Conservation (phyloP, 78 protist genomes). For the Paulinella micropora region DNA sequence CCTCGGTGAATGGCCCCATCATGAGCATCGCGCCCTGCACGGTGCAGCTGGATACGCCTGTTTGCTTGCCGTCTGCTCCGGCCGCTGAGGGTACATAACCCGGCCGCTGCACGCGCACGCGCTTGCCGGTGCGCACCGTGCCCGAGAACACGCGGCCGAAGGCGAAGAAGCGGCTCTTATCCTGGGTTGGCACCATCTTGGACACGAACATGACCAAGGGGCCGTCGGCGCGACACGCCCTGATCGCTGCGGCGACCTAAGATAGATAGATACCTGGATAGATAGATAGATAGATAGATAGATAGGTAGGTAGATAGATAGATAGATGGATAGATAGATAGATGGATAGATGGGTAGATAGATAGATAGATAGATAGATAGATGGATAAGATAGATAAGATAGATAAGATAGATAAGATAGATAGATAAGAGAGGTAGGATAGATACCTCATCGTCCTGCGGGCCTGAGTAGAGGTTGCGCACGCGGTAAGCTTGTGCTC, state of each 20-base stretch:
- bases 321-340: no score
- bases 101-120: constrained; percentile 88
- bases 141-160: constrained; percentile 99
- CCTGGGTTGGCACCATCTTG: constrained; percentile 96
- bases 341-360: no score
- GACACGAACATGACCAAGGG: constrained; percentile 93
- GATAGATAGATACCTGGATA: no score
- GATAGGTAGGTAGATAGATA: no score
- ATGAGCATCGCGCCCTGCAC: constrained; percentile 94
- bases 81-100: constrained; percentile 85
- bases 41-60: constrained; percentile 72
- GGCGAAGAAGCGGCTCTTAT: constrained; percentile 94
- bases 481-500: constrained; percentile 88
- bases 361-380: no score
- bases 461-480: constrained; percentile 86
- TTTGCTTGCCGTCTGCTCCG: constrained; percentile 85
- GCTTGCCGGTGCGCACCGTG: constrained; percentile 62
- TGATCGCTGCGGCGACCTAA: constrained; percentile 38
- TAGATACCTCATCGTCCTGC: constrained; percentile 51
- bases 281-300: no score
- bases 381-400: no score
- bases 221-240: constrained; percentile 73
- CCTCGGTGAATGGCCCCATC: constrained; percentile 91
- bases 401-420: no score
- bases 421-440: no score